Evolutionary conservation across 1,284 basidiomycete species (phyloP).

Genomic region (Cutaneotrichosporon cavernicola): DNA sequence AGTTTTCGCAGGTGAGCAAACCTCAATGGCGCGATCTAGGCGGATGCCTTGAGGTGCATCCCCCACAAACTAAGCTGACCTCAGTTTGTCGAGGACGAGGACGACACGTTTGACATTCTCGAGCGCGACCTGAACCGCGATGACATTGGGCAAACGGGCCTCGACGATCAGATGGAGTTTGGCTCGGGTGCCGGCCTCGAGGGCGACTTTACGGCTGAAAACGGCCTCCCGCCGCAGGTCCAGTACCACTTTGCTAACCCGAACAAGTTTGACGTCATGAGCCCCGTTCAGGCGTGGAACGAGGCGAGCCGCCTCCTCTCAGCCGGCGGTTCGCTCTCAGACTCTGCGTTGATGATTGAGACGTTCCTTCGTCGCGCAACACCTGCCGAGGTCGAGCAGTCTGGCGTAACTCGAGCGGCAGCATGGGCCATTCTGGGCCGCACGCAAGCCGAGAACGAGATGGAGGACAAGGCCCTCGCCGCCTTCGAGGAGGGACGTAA

Average conservation of each 20-base stretch:
- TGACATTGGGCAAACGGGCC: slow-evolving; percentile 37
- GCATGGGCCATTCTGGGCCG: slow-evolving; percentile 93
- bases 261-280: slow-evolving; percentile 26
- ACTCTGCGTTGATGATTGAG: slow-evolving; percentile 79
- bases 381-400: slow-evolving; percentile 26
- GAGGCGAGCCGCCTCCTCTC: slow-evolving; percentile 59
- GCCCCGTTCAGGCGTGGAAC: slow-evolving; percentile 30
- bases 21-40: neutral
- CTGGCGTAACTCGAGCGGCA: slow-evolving; percentile 62
- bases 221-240: slow-evolving; percentile 69
- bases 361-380: slow-evolving; percentile 66
- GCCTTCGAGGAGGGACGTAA: slow-evolving; percentile 68
- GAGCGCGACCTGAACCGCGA: slow-evolving; percentile 48
- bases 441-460: slow-evolving; percentile 93
- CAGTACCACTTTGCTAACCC: slow-evolving; percentile 71
- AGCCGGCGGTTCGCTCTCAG: slow-evolving; percentile 76
- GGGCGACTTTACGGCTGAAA: slow-evolving; percentile 54
- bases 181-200: slow-evolving; percentile 30
- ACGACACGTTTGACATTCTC: slow-evolving; percentile 47
- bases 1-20: slow-evolving; percentile 66
- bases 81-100: slow-evolving; percentile 50
- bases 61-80: neutral
- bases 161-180: slow-evolving; percentile 49
- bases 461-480: slow-evolving; percentile 58
- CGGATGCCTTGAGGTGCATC: slow-evolving; percentile 9